Conservation (phyloP, 257 asterid species). For the Fraxinus cuspidata region DNA sequence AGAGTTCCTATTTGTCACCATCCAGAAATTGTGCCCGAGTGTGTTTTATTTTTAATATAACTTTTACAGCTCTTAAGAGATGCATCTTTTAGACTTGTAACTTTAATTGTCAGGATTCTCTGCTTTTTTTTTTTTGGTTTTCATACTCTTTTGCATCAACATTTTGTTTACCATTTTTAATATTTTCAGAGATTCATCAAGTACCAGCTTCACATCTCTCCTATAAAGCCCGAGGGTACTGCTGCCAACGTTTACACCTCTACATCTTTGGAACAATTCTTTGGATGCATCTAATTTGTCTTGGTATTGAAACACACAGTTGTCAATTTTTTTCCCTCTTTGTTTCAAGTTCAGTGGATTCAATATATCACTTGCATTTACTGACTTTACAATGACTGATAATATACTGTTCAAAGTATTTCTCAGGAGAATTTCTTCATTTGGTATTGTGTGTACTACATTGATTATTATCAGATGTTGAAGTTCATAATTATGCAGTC, state of each 20-base stretch:
- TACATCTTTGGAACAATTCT: slow-evolving; percentile 75
- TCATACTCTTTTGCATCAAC: background rate
- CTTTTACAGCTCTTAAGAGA: too few species aligned
- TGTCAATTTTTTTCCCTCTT: background rate
- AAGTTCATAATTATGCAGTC: background rate
- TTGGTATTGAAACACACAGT: slow-evolving; percentile 18
- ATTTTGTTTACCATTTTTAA: background rate
- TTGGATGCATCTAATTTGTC: slow-evolving; percentile 53
- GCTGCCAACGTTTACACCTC: slow-evolving; percentile 68
- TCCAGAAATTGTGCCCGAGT: background rate
- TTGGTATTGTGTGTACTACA: background rate
- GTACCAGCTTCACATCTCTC: slow-evolving; percentile 75
- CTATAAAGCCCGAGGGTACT: slow-evolving; percentile 56
- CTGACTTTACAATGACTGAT: slow-evolving; percentile 13
- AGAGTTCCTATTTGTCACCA: background rate
- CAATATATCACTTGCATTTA: slow-evolving; percentile 22
- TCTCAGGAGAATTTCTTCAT: background rate
- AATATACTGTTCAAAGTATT: background rate
- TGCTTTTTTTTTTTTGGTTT: background rate
- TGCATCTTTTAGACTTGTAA: too few species aligned
- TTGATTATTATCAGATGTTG: background rate
- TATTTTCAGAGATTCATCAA: slow-evolving; percentile 85
- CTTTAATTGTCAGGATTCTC: too few species aligned
- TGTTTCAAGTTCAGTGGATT: background rate
- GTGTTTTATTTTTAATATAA: too few species aligned